Evolutionary conservation across 768 basidiomycete species (phyloP).

Genomic region (Boletus insuetus): DNA sequence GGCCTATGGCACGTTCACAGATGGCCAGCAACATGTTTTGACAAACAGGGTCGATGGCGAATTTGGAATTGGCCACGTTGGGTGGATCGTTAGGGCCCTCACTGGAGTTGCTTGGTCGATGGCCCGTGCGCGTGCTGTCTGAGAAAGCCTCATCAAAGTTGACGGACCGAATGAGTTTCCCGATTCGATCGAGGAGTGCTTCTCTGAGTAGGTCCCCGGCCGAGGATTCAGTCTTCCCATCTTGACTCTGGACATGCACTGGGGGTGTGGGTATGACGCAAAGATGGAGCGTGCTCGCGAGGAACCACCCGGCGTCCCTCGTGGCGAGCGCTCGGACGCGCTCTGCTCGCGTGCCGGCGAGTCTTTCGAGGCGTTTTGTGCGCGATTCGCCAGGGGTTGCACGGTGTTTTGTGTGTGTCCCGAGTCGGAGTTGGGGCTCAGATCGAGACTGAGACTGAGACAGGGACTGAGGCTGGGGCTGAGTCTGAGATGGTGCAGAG

Average conservation of each 20-base stretch:
- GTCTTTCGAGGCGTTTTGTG: constrained; percentile 5
- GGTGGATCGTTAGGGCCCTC: not conserved
- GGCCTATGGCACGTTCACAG: constrained; percentile 25
- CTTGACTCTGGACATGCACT: not conserved
- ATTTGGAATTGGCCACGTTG: not conserved
- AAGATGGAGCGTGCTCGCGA: constrained; percentile 24
- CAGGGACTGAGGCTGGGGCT: not conserved
- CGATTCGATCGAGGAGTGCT: constrained; percentile 23
- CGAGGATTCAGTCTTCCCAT: not conserved
- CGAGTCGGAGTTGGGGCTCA: not conserved
- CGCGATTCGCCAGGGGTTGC: not conserved
- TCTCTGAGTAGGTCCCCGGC: constrained; percentile 8
- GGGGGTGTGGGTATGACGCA: constrained; percentile 12
- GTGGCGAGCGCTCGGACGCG: constrained; percentile 24
- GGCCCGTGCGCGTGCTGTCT: not conserved
- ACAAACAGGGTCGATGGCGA: constrained; percentile 19
- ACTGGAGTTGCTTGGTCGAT: not conserved
- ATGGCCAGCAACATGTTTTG: constrained; percentile 28
- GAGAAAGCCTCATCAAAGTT: not conserved
- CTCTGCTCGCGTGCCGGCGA: constrained; percentile 13
- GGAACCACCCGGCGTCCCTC: constrained; percentile 28
- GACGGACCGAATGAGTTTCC: constrained; percentile 18
- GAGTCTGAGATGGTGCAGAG: not conserved
- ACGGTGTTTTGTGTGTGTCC: not conserved
- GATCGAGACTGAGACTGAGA: not conserved